phyloP scores from a whole-genome alignment of 192 early-diverging fungal species.

The Podila verticillata region DNA sequence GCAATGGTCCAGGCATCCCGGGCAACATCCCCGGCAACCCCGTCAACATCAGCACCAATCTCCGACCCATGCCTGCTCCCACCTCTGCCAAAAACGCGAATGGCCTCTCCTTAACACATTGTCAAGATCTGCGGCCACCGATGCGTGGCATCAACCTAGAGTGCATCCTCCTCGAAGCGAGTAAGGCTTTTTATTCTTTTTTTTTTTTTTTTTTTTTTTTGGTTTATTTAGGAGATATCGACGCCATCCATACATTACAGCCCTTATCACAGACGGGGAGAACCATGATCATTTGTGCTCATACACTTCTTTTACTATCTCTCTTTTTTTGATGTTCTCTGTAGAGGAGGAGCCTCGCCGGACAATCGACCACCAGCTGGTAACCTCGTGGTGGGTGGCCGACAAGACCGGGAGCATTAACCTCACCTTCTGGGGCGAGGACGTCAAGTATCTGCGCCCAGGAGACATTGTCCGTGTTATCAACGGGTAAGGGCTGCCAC shows the following conservation, averaged over 20 bases:
- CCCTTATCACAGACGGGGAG: background rate
- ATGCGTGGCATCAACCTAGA: conserved; percentile 72
- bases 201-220: conserved; percentile 13
- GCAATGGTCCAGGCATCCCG: background rate
- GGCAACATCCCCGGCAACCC: background rate
- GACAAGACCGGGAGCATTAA: conserved; percentile 68
- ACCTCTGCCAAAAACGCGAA: conserved; percentile 15
- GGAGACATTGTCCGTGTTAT: conserved; percentile 71
- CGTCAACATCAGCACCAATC: background rate
- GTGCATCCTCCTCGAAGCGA: conserved; percentile 70
- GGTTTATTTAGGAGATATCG: background rate
- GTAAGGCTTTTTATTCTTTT: conserved; percentile 15
- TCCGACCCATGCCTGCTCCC: conserved; percentile 3
- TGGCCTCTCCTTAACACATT: conserved; percentile 31
- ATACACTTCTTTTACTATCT: background rate
- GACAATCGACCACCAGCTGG: conserved; percentile 60
- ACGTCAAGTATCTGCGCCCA: conserved; percentile 56
- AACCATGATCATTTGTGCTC: background rate
- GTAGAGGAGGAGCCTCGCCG: conserved; percentile 50
- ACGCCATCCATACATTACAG: background rate
- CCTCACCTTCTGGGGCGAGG: conserved; percentile 67
- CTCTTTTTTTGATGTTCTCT: background rate
- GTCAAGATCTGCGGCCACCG: conserved; percentile 62
- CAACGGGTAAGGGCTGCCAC: conserved; percentile 40
- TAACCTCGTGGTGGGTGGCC: conserved; percentile 69